These are phyloP conservation scores for Tetrapisispora pingtungensis DNA, from an alignment of 805 yeast genomes.

Conservation along the genomic window DNA sequence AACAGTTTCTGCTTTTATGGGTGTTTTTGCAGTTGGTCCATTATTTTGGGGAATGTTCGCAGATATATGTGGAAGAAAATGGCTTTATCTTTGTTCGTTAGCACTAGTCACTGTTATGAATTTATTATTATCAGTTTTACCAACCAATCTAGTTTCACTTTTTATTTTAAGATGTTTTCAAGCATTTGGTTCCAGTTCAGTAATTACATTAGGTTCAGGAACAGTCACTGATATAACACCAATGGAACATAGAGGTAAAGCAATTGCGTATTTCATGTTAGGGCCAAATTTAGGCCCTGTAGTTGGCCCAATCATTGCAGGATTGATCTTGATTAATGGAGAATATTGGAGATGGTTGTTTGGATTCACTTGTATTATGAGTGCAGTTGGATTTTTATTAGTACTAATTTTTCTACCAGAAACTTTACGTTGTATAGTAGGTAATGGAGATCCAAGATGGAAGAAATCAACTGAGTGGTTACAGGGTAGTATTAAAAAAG, in stretches of 20 bases:
- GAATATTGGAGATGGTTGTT: constrained; percentile 78
- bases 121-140: constrained; percentile 48
- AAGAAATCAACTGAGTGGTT: constrained; percentile 1
- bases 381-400: constrained; percentile 43
- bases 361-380: constrained; percentile 62
- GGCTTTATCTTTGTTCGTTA: constrained; percentile 50
- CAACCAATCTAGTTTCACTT: constrained; percentile 61
- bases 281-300: constrained; percentile 87
- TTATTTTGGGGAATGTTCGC: constrained; percentile 47
- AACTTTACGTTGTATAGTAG: constrained; percentile 58
- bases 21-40: constrained; percentile 45
- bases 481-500: not conserved
- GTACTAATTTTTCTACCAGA: constrained; percentile 64
- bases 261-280: constrained; percentile 74
- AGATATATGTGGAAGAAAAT: constrained; percentile 54
- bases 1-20: constrained; percentile 50
- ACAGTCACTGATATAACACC: constrained; percentile 69
- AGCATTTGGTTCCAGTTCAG: constrained; percentile 79
- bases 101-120: constrained; percentile 49
- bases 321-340: constrained; percentile 59
- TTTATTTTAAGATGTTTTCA: constrained; percentile 59
- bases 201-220: constrained; percentile 87
- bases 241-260: constrained; percentile 61
- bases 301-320: constrained; percentile 76
- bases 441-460: constrained; percentile 37